A percentile compares a stretch with the other conserved stretches of the same genome.
Conservation (phyloP, 768 basidiomycete species). For the Psilocybe cubensis region DNA sequence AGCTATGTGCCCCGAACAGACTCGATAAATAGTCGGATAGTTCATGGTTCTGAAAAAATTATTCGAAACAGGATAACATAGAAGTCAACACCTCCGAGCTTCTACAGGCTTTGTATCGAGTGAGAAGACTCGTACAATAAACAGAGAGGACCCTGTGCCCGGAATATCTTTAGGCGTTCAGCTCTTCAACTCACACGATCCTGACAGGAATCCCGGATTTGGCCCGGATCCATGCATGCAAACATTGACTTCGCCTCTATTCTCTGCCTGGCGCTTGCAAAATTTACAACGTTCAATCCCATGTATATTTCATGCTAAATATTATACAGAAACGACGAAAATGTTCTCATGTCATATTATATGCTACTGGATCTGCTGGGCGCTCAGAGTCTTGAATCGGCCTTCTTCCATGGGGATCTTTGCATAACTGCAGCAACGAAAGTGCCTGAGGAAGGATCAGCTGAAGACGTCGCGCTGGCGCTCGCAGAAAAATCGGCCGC, state of each 20-base stretch:
- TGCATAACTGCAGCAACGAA: constrained; percentile 17
- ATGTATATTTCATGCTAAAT: neutral
- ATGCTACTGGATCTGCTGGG: constrained; percentile 26
- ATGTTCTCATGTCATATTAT: too few species aligned
- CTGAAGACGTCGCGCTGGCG: constrained; percentile 8
- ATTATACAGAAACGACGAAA: neutral
- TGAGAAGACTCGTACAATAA: neutral
- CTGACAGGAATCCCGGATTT: too few species aligned
- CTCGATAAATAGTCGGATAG: too few species aligned
- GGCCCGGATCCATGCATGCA: too few species aligned
- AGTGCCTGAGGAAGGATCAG: constrained; percentile 10
- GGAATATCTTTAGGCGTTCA: neutral
- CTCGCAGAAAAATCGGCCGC: constrained; percentile 1
- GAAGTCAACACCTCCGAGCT: too few species aligned
- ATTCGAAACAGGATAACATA: too few species aligned
- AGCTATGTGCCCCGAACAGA: too few species aligned
- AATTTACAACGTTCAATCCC: neutral
- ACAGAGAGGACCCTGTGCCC: neutral
- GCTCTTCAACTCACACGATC: too few species aligned
- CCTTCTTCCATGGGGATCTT: constrained; percentile 14
- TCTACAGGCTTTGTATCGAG: too few species aligned
- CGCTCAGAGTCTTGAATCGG: constrained; percentile 3
- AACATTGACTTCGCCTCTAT: too few species aligned
- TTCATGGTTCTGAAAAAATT: too few species aligned
- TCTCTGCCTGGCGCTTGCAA: neutral